Conservation (phyloP, 2,329 filamentous ascomycete species). For the Colletotrichum graminicola region DNA sequence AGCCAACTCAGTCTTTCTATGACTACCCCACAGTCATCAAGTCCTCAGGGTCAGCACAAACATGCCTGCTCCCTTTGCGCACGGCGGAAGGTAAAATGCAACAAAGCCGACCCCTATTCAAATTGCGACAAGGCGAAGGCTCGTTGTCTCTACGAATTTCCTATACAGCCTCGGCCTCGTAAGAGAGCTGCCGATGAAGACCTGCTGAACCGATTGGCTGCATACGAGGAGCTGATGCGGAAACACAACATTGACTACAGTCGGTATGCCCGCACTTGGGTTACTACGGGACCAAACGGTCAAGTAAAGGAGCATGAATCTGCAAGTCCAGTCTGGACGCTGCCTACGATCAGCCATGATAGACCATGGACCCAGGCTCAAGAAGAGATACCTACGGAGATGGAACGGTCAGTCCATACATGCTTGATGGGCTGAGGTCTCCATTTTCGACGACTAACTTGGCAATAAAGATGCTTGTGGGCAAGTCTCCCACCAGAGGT, state of each 20-base stretch:
- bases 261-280: slow-evolving; percentile 45
- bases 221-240: slow-evolving; percentile 48
- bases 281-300: slow-evolving; percentile 36
- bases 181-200: slow-evolving; percentile 48
- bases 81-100: slow-evolving; percentile 58
- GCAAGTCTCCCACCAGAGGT: slow-evolving; percentile 26
- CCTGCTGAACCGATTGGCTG: slow-evolving; percentile 43
- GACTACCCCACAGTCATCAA: not conserved
- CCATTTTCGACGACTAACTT: not conserved
- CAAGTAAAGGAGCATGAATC: not conserved
- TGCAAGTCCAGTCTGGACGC: not conserved
- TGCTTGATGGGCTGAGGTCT: too few species aligned
- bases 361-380: not conserved
- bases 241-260: slow-evolving; percentile 46
- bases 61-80: slow-evolving; percentile 52
- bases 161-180: slow-evolving; percentile 43
- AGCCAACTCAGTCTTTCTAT: not conserved
- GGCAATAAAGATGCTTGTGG: slow-evolving; percentile 15
- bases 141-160: slow-evolving; percentile 46
- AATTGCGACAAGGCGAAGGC: slow-evolving; percentile 56
- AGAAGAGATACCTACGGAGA: not conserved
- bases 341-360: not conserved
- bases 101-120: slow-evolving; percentile 56
- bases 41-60: slow-evolving; percentile 15
- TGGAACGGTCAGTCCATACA: slow-evolving; percentile 1